Base-by-base conservation (phyloP, 169 alveolate genomes). In the Cystoisospora suis region DNA sequence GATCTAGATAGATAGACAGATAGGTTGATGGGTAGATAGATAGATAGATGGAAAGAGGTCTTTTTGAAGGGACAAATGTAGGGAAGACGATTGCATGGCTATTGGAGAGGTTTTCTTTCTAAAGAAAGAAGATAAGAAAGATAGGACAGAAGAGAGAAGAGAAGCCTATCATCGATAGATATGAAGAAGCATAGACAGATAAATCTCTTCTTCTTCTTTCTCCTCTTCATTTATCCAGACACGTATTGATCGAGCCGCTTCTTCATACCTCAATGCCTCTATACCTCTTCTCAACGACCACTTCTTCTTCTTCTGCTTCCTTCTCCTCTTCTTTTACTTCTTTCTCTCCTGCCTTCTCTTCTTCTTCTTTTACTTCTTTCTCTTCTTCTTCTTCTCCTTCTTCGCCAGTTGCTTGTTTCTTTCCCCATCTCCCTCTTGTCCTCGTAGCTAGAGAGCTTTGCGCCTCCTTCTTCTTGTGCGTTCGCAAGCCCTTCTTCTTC, bases 201-300 rank as follows among this genome's bases (percentile, higher is more conserved):
- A n/a, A n/a, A n/a, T n/a, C n/a, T n/a, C n/a, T n/a, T n/a, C n/a
- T n/a, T n/a, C n/a, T n/a, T n/a, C n/a, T n/a, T n/a, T n/a, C n/a
- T n/a, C n/a, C n/a, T n/a, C n/a, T n/a, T n/a, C n/a, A n/a, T n/a
- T n/a, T n/a, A n/a, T n/a, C n/a, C n/a, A n/a, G n/a, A n/a, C n/a
- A n/a, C n/a, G n/a, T n/a, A n/a, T n/a, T n/a, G n/a, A n/a, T n/a
- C n/a, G n/a, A n/a, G 61, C n/a, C 61, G 61, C 61, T 2, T 20
- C 77, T 15, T 15, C 77, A 1, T 65, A 65, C 77, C 77, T 65
- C 77, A 44, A 65, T 44, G n/a, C 7, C n/a, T 65, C 77, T 65
- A 20, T 65, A 65, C n/a, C 77, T 12, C 77, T 7, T 1, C n/a
- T 9, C 38, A 32, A 6, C 40, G 42, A 32, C 44, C 3, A 20